phyloP scores from a whole-genome alignment of 352 stramenopile species.

The Phytophthora europaea region DNA sequence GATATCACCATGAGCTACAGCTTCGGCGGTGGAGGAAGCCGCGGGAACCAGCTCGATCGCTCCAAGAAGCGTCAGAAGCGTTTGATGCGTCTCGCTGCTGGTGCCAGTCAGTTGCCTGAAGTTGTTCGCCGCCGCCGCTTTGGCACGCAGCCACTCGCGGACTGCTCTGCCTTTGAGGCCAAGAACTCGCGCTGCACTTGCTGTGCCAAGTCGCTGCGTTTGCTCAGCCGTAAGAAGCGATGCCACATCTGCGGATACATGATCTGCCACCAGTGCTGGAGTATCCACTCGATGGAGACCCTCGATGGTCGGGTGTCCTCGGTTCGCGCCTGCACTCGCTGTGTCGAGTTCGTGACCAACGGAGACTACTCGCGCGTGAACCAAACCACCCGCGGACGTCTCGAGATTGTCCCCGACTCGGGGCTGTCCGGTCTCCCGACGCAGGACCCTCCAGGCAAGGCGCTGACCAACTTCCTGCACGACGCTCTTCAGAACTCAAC shows the following conservation, averaged over 20 bases:
- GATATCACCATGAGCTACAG: constrained; percentile 28
- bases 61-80: constrained; percentile 47
- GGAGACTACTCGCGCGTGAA: constrained; percentile 61
- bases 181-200: constrained; percentile 68
- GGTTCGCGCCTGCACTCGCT: constrained; percentile 58
- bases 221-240: constrained; percentile 47
- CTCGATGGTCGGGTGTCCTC: constrained; percentile 42
- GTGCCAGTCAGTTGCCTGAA: constrained; percentile 47
- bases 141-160: constrained; percentile 61
- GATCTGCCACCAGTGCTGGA: constrained; percentile 54
- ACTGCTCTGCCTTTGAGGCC: constrained; percentile 52
- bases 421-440: constrained; percentile 6
- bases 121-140: constrained; percentile 69
- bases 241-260: constrained; percentile 53
- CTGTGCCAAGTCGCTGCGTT: constrained; percentile 58
- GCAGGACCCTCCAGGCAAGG: constrained; percentile 30
- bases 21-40: constrained; percentile 18
- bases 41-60: constrained; percentile 15
- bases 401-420: constrained; percentile 35
- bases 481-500: constrained; percentile 43
- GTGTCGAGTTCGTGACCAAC: constrained; percentile 62
- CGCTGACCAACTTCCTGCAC: constrained; percentile 41
- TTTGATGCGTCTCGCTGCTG: constrained; percentile 51
- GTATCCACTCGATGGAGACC: constrained; percentile 45
- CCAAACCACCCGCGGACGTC: constrained; percentile 34